Evolutionary conservation across 2,329 filamentous ascomycete genomes (phyloP).

Genomic region (Domatiomyces catenatus): DNA sequence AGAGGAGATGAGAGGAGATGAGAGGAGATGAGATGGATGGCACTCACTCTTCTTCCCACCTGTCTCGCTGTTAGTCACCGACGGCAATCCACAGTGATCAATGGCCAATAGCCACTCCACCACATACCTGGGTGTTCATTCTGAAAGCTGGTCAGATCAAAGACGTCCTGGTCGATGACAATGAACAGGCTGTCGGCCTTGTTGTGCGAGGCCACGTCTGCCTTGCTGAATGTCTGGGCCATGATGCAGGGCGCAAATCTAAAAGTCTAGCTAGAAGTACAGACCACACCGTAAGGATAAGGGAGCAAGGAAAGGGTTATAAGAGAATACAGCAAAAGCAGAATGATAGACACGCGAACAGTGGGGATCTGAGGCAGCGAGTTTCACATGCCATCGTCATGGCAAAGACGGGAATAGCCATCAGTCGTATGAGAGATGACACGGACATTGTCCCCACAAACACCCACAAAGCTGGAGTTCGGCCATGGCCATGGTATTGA

Average conservation of each 20-base stretch:
- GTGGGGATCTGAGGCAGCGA: background rate
- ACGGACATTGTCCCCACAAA: background rate
- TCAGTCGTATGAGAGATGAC: background rate
- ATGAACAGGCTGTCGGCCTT: constrained; percentile 77
- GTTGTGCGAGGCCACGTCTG: constrained; percentile 84
- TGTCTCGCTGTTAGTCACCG: constrained; percentile 9
- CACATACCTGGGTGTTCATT: constrained; percentile 59
- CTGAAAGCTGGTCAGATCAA: constrained; percentile 80
- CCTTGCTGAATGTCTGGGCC: constrained; percentile 71
- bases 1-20: background rate
- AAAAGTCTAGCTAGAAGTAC: background rate
- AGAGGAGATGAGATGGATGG: constrained; percentile 2
- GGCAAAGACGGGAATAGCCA: background rate
- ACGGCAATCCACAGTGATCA: background rate
- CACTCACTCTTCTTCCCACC: constrained; percentile 57
- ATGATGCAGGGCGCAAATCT: constrained; percentile 38
- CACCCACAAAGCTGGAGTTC: background rate
- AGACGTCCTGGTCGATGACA: constrained; percentile 86
- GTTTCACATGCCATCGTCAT: background rate
- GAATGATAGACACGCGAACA: background rate
- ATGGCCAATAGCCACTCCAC: no score
- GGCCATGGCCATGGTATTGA: background rate
- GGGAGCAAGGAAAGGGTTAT: background rate
- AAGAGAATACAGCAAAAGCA: background rate
- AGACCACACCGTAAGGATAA: background rate